Evolutionary conservation across 1,284 basidiomycete genomes (phyloP), one percentile per base, ranked within the genome.

Genomic region (Rhodotorula sp.): DNA sequence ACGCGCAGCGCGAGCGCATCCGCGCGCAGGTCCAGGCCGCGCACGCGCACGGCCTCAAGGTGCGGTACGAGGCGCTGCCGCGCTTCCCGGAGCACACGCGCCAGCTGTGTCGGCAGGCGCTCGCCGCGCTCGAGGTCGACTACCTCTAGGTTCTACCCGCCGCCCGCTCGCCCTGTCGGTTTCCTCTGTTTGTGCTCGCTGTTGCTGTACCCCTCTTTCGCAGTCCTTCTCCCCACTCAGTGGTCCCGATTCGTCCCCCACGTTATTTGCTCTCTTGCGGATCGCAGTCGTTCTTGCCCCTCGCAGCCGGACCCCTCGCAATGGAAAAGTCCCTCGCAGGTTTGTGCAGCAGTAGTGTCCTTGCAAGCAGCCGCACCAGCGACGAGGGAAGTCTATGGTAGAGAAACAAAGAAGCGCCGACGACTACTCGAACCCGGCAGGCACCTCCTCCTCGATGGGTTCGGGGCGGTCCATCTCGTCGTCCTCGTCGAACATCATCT

Each of bases 401-500:
- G 34, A 34, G 34, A 34, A 34, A 34, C 34, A 34, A 34, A 34
- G 34, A 34, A 34, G 34, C 34, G 34, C 34, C 34, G 34, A 34
- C 34, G 12, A 1, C 41, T 27, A 50, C 19, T 61, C 66, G 25
- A 60, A 67, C 17, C 50, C 58, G 27, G 46, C 34, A 1, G 60
- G 60, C 12, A 57, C 54, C 54, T 56, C 49, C 49, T 67, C 61
- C 60, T 67, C 66, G 41, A 58, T 62, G 14, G 66, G 60, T 12
- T 67, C 61, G 19, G 66, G 66, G 7, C 66, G 55, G 25, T 54
- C 49, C 60, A 67, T 62, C 34, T 71, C 65, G 42, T 66, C 68
- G 23, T 70, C 68, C 9, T 66, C 63, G 7, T 55, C 54, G 27
- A 44, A 56, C 14, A 67, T 21, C 52, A 61, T 19, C 49, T 73